Conservation (phyloP, 164 flowering plant genomes). For the Vitis labrusca region DNA sequence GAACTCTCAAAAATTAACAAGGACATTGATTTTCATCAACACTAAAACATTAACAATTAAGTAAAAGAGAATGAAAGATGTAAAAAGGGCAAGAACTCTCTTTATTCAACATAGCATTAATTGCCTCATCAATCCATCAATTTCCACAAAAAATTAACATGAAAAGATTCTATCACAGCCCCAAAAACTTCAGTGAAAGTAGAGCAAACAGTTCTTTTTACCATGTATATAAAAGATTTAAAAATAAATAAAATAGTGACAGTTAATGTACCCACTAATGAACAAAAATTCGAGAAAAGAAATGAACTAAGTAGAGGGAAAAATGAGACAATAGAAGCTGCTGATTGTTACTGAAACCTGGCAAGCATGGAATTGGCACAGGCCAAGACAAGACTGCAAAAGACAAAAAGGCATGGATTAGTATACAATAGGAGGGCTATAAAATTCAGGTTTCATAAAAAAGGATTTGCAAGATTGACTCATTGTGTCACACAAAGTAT, state of each 20-base stretch:
- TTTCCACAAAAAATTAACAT: background rate
- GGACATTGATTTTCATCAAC: no score
- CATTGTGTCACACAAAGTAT: background rate
- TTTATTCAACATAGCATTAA: background rate
- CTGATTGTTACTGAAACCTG: background rate
- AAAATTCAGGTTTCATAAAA: background rate
- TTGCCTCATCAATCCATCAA: constrained; percentile 1
- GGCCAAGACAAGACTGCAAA: constrained; percentile 3
- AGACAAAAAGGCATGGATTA: background rate
- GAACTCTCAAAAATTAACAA: background rate
- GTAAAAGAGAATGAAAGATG: no score
- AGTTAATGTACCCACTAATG: background rate
- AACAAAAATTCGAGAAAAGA: background rate
- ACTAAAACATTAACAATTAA: no score
- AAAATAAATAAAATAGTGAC: no score
- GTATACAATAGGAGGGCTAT: background rate
- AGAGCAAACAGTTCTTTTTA: background rate
- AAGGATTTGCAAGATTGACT: background rate
- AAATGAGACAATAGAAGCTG: background rate
- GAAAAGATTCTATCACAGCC: background rate
- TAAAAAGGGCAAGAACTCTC: background rate
- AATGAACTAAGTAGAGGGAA: background rate
- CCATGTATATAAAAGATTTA: no score
- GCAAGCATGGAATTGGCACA: background rate
- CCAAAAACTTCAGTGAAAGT: background rate